Conservation (phyloP, 2,329 filamentous ascomycete genomes). For the Talaromyces atroroseus region DNA sequence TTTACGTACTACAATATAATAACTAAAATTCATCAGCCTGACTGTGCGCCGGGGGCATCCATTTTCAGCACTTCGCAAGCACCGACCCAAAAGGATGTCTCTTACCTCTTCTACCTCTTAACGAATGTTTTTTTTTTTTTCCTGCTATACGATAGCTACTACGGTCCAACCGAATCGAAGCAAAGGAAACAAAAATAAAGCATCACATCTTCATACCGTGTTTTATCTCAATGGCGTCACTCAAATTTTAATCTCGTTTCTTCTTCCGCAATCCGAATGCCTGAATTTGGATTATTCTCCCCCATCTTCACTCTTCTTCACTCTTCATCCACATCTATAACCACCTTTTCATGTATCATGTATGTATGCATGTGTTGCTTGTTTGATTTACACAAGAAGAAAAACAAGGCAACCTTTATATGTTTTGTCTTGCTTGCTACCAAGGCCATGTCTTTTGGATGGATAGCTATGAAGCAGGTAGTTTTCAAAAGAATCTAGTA, state of each 20-base stretch:
- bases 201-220: not conserved
- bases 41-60: not conserved
- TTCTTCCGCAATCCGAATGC: not conserved
- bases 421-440: not conserved
- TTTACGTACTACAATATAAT: not conserved
- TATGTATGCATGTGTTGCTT: not conserved
- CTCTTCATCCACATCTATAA: slow-evolving; percentile 7
- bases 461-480: not conserved
- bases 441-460: not conserved
- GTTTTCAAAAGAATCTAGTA: not conserved
- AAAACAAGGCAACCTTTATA: not conserved
- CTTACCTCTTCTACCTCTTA: not conserved
- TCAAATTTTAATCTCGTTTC: not conserved
- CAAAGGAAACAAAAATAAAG: not conserved
- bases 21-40: not conserved
- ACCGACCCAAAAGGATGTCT: not conserved
- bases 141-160: not conserved
- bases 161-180: not conserved
- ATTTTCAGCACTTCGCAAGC: not conserved
- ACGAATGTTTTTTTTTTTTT: not conserved
- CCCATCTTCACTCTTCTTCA: slow-evolving; percentile 1
- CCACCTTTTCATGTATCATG: not conserved
- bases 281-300: not conserved
- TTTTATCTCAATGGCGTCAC: not conserved
- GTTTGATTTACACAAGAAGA: not conserved